Evolutionary conservation across 805 yeast species (phyloP).

Genomic region (Yarrowia osloensis): DNA sequence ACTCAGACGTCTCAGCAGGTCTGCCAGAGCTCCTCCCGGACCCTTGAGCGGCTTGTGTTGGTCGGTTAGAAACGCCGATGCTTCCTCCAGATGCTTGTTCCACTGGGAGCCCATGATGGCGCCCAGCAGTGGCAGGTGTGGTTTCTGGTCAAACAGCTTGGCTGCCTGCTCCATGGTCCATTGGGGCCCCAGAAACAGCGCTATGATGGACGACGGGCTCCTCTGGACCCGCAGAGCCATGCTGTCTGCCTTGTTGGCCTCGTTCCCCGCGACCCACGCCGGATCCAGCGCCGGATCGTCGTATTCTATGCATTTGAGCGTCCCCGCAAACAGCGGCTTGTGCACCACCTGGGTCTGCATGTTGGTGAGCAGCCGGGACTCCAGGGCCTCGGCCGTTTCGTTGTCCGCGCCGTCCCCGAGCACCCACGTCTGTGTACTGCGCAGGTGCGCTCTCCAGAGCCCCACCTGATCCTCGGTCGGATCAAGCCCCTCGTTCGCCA

Average conservation of each 20-base stretch:
- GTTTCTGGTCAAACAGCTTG: background rate
- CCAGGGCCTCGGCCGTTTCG: background rate
- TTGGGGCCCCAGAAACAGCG: background rate
- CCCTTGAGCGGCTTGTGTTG: background rate
- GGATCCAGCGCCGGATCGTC: slow-evolving; percentile 7
- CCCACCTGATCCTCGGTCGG: slow-evolving; percentile 3
- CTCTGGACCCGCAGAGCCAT: slow-evolving; percentile 6
- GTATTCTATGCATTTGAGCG: slow-evolving; percentile 25
- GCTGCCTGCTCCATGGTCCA: slow-evolving; percentile 6
- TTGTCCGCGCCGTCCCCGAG: background rate
- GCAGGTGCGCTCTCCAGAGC: background rate
- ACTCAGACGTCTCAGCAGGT: background rate
- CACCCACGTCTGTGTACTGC: slow-evolving; percentile 1
- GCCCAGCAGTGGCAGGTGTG: background rate
- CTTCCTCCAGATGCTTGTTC: background rate
- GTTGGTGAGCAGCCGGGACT: background rate
- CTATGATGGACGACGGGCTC: background rate
- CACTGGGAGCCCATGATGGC: slow-evolving; percentile 4
- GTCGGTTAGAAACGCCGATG: background rate
- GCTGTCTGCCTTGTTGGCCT: background rate
- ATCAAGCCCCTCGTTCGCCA: background rate
- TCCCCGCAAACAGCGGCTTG: slow-evolving; percentile 15
- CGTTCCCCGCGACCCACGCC: slow-evolving; percentile 2
- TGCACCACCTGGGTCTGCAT: slow-evolving; percentile 5
- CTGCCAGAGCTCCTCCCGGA: background rate